Conservation (phyloP, 1,139 yeast genomes). For the Nakaseomyces kungkrabaensis region DNA sequence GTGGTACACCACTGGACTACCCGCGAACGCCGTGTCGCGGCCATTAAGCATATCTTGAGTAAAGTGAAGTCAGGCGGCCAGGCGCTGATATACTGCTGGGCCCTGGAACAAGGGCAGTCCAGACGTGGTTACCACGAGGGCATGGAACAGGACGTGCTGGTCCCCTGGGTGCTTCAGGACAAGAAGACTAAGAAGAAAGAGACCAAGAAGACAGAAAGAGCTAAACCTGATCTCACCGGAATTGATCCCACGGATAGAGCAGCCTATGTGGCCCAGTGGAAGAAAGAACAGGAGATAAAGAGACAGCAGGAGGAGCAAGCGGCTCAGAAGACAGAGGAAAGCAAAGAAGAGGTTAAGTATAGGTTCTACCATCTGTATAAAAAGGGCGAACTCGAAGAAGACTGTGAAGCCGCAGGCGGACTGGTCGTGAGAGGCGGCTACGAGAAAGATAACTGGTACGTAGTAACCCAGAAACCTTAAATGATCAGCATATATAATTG, state of each 20-base stretch:
- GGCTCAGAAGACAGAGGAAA: conserved; percentile 10
- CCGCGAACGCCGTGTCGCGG: conserved; percentile 62
- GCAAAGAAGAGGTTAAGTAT: conserved; percentile 42
- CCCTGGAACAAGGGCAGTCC: conserved; percentile 79
- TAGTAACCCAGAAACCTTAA: conserved; percentile 33
- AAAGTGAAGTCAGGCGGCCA: conserved; percentile 52
- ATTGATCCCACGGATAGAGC: conserved; percentile 25
- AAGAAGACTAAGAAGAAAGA: conserved; percentile 26
- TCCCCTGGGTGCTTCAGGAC: conserved; percentile 81
- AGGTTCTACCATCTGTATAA: conserved; percentile 82
- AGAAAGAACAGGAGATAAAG: conserved; percentile 15
- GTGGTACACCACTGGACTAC: conserved; percentile 96
- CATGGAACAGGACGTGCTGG: conserved; percentile 85
- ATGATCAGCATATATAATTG: not conserved
- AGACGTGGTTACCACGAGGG: conserved; percentile 83
- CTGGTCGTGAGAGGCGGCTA: conserved; percentile 62
- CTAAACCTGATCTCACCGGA: conserved; percentile 21
- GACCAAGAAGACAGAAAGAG: conserved; percentile 11
- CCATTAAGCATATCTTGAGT: conserved; percentile 56
- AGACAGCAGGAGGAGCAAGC: conserved; percentile 11
- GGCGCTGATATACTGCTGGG: conserved; percentile 89
- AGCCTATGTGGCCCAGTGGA: conserved; percentile 23
- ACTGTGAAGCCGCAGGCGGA: conserved; percentile 62
- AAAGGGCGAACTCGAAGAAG: conserved; percentile 69
- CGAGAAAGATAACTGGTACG: conserved; percentile 96